These are phyloP conservation scores for Pseudonitzschia multiseries DNA, from an alignment of 108 stramenopile species.

Conservation along the genomic window DNA sequence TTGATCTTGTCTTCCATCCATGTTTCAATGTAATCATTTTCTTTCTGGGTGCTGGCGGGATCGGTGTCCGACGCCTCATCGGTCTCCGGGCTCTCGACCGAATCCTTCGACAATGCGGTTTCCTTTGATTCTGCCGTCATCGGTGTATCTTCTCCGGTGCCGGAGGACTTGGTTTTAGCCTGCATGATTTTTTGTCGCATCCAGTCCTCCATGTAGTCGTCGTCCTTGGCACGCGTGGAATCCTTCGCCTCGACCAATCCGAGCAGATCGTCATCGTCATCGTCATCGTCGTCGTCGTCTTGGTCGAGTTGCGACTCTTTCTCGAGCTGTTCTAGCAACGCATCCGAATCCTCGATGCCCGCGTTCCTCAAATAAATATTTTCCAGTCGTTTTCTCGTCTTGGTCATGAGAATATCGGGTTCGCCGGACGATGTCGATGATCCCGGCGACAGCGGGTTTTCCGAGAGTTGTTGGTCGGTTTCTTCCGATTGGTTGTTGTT, in stretches of 20 bases:
- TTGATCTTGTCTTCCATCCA: constrained; percentile 30
- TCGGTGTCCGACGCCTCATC: not conserved
- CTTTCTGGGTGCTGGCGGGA: not conserved
- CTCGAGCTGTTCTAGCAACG: not conserved
- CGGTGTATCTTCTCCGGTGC: not conserved
- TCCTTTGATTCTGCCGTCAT: not conserved
- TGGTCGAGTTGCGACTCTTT: constrained; percentile 13
- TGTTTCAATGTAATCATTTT: not conserved
- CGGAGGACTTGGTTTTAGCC: not conserved
- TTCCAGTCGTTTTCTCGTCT: constrained; percentile 40
- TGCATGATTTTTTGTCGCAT: constrained; percentile 14
- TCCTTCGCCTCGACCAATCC: constrained; percentile 15
- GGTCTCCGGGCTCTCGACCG: not conserved
- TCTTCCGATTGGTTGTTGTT: constrained; percentile 7
- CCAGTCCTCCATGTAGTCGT: constrained; percentile 35
- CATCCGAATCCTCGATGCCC: not conserved
- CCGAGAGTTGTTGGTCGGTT: not conserved
- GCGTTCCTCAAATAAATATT: constrained; percentile 17
- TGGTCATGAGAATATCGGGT: constrained; percentile 31
- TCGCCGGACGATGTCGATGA: constrained; percentile 20
- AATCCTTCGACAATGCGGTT: not conserved
- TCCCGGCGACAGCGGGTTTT: constrained; percentile 5
- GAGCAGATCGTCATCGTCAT: constrained; percentile 44
- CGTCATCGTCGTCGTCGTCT: constrained; percentile 41
- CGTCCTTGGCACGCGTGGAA: not conserved